phyloP scores from a whole-genome alignment of 148 eudicot species.

The Rhododendron mucronatum region DNA sequence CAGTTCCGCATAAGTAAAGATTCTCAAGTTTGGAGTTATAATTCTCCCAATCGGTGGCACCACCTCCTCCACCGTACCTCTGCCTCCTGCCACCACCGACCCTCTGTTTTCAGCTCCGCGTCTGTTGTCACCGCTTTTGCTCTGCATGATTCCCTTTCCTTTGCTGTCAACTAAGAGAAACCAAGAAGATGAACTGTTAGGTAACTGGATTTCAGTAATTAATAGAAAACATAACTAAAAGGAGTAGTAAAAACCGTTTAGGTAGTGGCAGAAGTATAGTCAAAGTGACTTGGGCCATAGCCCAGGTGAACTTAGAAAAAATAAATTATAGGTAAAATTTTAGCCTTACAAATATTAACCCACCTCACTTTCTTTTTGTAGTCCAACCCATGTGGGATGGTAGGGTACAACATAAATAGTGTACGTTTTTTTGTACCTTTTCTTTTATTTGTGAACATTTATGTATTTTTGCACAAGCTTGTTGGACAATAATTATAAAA shows the following conservation, averaged over 20 bases:
- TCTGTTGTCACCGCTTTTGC: background rate
- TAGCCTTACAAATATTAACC: no score
- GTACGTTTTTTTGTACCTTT: no score
- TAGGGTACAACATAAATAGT: no score
- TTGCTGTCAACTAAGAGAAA: background rate
- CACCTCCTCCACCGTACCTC: background rate
- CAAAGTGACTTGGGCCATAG: no score
- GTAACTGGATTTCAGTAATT: background rate
- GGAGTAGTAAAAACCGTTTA: background rate
- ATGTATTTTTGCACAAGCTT: no score
- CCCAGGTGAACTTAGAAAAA: no score
- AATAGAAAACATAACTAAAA: background rate
- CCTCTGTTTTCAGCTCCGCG: background rate
- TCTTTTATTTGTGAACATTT: no score
- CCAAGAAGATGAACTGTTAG: background rate
- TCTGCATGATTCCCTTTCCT: background rate
- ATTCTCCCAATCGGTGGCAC: conserved; percentile 28
- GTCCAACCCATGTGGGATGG: no score
- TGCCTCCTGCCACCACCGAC: background rate
- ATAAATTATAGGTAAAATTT: no score
- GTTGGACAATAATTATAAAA: no score
- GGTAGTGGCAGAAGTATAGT: background rate
- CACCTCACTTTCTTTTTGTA: no score
- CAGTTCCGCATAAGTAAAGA: conserved; percentile 41
- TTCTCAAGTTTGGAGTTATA: conserved; percentile 46